Evolutionary conservation across 2,329 filamentous ascomycete species (phyloP), one percentile per base, ranked within the genome.

Genomic region (Neofusicoccum umdonicola): DNA sequence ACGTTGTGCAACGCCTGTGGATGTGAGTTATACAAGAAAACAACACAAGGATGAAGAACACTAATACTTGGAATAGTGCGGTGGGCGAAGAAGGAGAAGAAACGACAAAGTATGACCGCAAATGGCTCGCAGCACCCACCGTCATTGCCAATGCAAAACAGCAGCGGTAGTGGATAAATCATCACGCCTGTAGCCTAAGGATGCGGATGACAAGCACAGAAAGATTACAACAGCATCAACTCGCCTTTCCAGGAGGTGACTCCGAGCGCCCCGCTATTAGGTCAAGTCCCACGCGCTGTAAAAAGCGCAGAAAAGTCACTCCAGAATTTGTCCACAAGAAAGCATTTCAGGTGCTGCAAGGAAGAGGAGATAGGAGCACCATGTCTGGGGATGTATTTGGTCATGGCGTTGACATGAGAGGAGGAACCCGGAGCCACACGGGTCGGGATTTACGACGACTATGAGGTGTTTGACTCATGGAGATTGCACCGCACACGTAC

Each of bases 1-100:
- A 97, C 94, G 8, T 81, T 98, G 12, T 98, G 94, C 78, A 98
- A 98, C 79, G 94, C 94, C 7, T 98, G 94, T 74, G 94, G 94
- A 88, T 91, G 85, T 85, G 71, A 79, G 83, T 82, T 15, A 62
- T 63, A 6, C 22, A 48, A 3, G 47, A 6, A 27, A 48, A 22
- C 11, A 37, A 60, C 35, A n/a, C 13, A 19, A 12, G 12, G n/a
- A 19, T 34, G 13, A 12, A 37, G 11, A 5, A 52, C 12, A n/a
- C 65, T 67, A 52, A 71, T 48, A 56, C 66, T 42, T 57, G 56
- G 0, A 9, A 44, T 68, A 85, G 83, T 86, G 70, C 81, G 84
- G 50, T 86, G 84, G 84, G 83, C 84, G 3, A 86, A 86, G 72
- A 93, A 91, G 74, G 91, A 95, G 74, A 95, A 95, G 83, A 94